phyloP scores from a whole-genome alignment of 2,329 filamentous ascomycete species.

The Cytospora schulzeri region DNA sequence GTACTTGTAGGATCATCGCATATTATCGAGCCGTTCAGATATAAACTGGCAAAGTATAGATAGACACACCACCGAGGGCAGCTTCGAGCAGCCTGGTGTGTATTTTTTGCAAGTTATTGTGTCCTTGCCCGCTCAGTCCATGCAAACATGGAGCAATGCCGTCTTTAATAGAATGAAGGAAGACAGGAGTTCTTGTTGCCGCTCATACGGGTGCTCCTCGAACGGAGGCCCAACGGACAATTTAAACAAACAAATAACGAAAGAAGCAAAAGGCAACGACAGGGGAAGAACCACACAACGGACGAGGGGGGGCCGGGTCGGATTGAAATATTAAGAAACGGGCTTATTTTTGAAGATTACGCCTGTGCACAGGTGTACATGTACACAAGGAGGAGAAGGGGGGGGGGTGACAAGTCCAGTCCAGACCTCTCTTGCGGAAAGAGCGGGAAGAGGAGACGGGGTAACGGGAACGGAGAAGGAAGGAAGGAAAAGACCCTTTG shows the following conservation, averaged over 20 bases:
- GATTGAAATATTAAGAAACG: not conserved
- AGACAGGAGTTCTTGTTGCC: not conserved
- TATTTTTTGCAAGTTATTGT: not conserved
- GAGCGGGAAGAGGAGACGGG: slow-evolving; percentile 2
- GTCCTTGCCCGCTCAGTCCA: not conserved
- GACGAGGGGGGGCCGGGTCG: not conserved
- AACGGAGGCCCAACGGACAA: not conserved
- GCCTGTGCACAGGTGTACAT: not conserved
- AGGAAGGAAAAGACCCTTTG: not conserved
- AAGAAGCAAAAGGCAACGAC: not conserved
- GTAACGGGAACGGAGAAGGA: slow-evolving; percentile 1
- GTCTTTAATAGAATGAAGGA: not conserved
- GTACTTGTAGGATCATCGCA: not conserved
- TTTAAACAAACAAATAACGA: not conserved
- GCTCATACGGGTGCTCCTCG: not conserved
- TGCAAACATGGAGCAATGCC: not conserved
- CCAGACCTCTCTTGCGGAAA: not conserved
- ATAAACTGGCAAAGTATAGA: not conserved
- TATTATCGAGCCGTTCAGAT: not conserved
- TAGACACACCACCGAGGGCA: not conserved
- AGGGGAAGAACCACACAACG: not conserved
- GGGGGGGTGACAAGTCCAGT: not conserved
- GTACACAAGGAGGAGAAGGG: not conserved
- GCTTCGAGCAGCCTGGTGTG: not conserved
- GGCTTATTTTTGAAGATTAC: not conserved